Conservation (phyloP, 352 stramenopile species). For the Globisporangium sylvaticum region DNA sequence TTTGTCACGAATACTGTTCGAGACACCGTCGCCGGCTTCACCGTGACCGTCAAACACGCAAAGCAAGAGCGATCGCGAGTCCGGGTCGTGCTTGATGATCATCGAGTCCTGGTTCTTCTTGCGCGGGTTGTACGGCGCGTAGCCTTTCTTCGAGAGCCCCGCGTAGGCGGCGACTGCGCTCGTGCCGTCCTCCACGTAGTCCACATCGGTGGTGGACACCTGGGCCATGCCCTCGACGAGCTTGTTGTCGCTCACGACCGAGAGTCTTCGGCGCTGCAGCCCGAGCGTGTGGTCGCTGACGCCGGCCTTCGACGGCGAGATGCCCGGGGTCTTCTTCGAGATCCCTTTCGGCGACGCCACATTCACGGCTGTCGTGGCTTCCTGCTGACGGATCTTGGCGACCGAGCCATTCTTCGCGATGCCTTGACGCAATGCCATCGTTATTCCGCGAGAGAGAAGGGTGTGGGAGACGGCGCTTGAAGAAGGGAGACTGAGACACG, state of each 20-base stretch:
- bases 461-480: conserved; percentile 1
- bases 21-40: conserved; percentile 93
- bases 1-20: conserved; percentile 84
- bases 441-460: conserved; percentile 2
- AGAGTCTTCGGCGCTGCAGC: conserved; percentile 61
- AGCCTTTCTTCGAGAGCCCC: conserved; percentile 79
- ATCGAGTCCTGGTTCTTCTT: conserved; percentile 98
- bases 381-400: conserved; percentile 55
- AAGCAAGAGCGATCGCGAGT: conserved; percentile 91
- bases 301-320: conserved; percentile 32
- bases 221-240: conserved; percentile 74
- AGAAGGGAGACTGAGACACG: conserved; percentile 6
- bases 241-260: conserved; percentile 79
- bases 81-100: conserved; percentile 92
- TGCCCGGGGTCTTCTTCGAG: conserved; percentile 61
- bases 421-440: conserved; percentile 37
- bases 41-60: conserved; percentile 97
- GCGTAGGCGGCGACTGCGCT: conserved; percentile 66
- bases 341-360: conserved; percentile 81
- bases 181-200: conserved; percentile 57
- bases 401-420: conserved; percentile 47
- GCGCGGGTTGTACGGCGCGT: conserved; percentile 92
- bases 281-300: conserved; percentile 51
- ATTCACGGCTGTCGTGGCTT: conserved; percentile 48
- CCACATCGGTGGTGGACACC: conserved; percentile 52